Percentiles rank a stretch among this genome's conserved stretches.
Conservation (phyloP, 2,329 filamentous ascomycete species). For the Chaetomium globosum region DNA sequence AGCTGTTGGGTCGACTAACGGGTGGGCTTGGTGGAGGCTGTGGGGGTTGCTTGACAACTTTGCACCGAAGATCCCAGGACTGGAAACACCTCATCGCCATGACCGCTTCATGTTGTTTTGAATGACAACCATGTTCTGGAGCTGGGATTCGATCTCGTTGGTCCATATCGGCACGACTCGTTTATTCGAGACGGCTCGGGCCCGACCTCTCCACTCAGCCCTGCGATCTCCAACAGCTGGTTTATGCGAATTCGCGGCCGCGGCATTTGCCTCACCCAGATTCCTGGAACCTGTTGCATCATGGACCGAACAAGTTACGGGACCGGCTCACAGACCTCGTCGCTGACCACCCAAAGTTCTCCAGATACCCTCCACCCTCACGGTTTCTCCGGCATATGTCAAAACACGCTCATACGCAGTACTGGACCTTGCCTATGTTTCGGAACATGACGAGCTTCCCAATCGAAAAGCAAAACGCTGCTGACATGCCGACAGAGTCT, state of each 20-base stretch:
- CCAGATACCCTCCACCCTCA: neutral
- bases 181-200: conserved; percentile 18
- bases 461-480: neutral
- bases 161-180: conserved; percentile 1
- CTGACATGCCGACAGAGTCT: conserved; percentile 4
- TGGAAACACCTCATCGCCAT: neutral
- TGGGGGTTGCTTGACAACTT: neutral
- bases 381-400: neutral
- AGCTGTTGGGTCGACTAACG: neutral
- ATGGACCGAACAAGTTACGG: neutral
- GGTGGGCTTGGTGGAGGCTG: neutral
- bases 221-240: conserved; percentile 3
- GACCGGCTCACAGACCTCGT: neutral
- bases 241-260: conserved; percentile 10
- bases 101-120: neutral
- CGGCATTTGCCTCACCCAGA: conserved; percentile 4
- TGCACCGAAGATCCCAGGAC: neutral
- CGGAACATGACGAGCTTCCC: neutral
- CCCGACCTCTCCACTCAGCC: conserved; percentile 13
- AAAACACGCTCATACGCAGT: neutral
- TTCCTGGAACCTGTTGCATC: conserved; percentile 1
- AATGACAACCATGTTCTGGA: neutral
- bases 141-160: neutral
- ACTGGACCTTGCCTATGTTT: neutral
- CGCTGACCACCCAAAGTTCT: conserved; percentile 10